Evolutionary conservation across 2,329 filamentous ascomycete genomes (phyloP), one percentile per base, ranked within the genome.

Genomic region (Penicillium corylophilum): DNA sequence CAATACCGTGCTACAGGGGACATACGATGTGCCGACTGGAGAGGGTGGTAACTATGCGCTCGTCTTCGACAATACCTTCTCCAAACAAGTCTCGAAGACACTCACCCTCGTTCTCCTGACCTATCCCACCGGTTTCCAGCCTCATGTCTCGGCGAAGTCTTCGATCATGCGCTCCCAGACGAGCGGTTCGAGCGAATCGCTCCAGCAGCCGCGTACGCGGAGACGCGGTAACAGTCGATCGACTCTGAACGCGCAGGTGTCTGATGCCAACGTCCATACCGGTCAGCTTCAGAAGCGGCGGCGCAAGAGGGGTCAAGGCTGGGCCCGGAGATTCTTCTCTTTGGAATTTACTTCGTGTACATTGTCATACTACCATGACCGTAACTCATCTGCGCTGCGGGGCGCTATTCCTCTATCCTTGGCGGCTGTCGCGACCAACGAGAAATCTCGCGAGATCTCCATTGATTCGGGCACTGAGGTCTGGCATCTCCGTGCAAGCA

Each of bases 41-140:
- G 85, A 94, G 57, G 89, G 86, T 22, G 94, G 94, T 66, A 96
- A 96, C 84, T 99, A 95, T 69, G 94, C 92, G 50, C 79, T 99
- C 55, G 90, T 97, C 28, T 96, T 99, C 67, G 94, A 99, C 82
- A 99, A 99, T 68, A 99, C 94, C 24, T 99, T 99, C 70, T 96
- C 92, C 54, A 97, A 96, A 75, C 89, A 87, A 71, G 87, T 89
- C 38, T 94, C 92, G 47, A 99, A 99, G 76, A 96, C 88, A 26
- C 91, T 91, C 18, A 97, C 93, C 7, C 90, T 99, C 66, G 92
- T 96, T 31, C 83, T 99, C 46, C 82, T 97, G 70, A 97, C 91
- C 35, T 96, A 97, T 66, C 92, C 93, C 9, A 92, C 90, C 31
- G 88, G 86, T 61, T 82, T 70, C 42, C 73, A 72, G 23, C 69